Evolutionary conservation across 2,329 filamentous ascomycete species (phyloP).

Genomic region (Trichoderma simmonsii): DNA sequence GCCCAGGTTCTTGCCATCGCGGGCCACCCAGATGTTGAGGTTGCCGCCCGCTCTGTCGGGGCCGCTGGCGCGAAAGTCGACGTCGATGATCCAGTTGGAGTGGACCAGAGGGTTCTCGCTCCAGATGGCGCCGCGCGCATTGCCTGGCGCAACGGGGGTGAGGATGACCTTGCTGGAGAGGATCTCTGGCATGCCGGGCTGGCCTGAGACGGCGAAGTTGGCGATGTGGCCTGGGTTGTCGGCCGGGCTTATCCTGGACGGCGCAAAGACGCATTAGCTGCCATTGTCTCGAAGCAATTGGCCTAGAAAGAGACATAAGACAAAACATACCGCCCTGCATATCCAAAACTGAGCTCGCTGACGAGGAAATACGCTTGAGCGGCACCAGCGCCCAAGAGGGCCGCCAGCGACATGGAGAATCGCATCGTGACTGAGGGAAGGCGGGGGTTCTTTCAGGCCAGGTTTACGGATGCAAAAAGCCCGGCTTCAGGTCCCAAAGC

Average conservation of each 20-base stretch:
- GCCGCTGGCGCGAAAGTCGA: conserved; percentile 85
- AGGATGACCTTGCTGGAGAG: conserved; percentile 90
- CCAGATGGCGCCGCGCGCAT: conserved; percentile 82
- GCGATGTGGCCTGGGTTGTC: conserved; percentile 48
- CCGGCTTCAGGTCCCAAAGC: background rate
- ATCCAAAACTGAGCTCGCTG: conserved; percentile 75
- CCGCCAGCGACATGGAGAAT: conserved; percentile 38
- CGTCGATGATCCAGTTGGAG: conserved; percentile 74
- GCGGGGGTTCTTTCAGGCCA: background rate
- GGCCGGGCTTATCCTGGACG: conserved; percentile 61
- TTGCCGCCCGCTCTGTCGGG: conserved; percentile 84
- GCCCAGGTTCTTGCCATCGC: conserved; percentile 64
- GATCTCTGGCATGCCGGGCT: conserved; percentile 55
- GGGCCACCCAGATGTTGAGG: conserved; percentile 88
- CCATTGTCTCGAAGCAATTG: background rate
- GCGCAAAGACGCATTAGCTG: background rate
- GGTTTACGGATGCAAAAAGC: background rate
- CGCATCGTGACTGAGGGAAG: conserved; percentile 41
- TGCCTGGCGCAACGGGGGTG: conserved; percentile 83
- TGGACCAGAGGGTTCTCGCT: conserved; percentile 60
- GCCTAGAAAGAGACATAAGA: background rate
- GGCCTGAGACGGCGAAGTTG: conserved; percentile 54
- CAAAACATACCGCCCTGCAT: conserved; percentile 53
- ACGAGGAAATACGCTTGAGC: conserved; percentile 65
- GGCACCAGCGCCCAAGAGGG: conserved; percentile 45